A percentile compares a stretch with the other conserved stretches of the same genome.
Evolutionary conservation across 176 grass and related monocot species (phyloP).

Genomic region (Aegilops sharonensis): DNA sequence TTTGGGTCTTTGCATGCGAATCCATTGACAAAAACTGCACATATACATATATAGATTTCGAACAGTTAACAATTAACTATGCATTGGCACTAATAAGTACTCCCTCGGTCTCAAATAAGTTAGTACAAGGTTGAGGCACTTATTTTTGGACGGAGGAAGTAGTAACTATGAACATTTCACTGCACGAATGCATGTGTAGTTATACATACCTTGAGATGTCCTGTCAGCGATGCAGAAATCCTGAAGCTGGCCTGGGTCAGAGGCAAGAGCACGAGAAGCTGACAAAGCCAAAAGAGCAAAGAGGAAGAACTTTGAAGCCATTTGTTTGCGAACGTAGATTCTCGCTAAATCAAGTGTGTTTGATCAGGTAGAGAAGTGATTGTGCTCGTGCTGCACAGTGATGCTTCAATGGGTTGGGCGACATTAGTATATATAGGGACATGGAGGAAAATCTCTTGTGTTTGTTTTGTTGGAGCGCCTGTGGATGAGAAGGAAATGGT

Average conservation of each 20-base stretch:
- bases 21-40: background rate
- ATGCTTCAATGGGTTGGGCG: background rate
- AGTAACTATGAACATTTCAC: background rate
- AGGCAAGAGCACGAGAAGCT: background rate
- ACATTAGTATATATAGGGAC: background rate
- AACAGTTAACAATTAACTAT: background rate
- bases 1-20: constrained; percentile 11
- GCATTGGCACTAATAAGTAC: background rate
- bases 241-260: constrained; percentile 52
- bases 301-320: background rate
- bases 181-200: background rate
- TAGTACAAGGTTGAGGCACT: too few species aligned
- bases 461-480: background rate
- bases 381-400: background rate
- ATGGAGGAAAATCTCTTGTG: background rate
- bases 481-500: background rate
- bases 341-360: background rate
- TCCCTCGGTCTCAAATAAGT: too few species aligned
- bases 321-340: background rate
- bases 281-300: background rate
- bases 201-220: background rate
- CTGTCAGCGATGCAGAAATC: constrained; percentile 74
- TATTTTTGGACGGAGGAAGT: too few species aligned
- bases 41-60: background rate
- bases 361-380: background rate